phyloP scores from a whole-genome alignment of 2,329 filamentous ascomycete species.

The Penicillium sp. region DNA sequence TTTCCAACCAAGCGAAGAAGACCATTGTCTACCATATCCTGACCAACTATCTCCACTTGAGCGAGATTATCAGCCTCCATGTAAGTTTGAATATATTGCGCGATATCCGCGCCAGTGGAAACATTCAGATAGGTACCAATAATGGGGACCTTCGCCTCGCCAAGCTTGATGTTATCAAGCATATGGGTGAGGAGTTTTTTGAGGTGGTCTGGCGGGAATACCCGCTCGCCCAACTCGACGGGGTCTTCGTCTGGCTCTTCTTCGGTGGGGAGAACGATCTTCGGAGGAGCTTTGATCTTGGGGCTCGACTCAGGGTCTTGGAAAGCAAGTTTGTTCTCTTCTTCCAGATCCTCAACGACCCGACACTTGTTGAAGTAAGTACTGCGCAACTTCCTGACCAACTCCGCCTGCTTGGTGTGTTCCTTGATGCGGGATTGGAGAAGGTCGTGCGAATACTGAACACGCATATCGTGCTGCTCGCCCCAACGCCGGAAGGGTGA shows the following conservation, averaged over 20 bases:
- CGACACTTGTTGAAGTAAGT: slow-evolving; percentile 99
- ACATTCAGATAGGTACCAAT: slow-evolving; percentile 93
- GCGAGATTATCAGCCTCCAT: slow-evolving; percentile 80
- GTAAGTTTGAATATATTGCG: slow-evolving; percentile 88
- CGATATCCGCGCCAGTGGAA: slow-evolving; percentile 85
- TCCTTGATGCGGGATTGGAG: slow-evolving; percentile 86
- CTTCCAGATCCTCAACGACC: slow-evolving; percentile 90
- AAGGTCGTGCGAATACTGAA: slow-evolving; percentile 93
- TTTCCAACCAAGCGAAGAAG: slow-evolving; percentile 90
- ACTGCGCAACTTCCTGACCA: slow-evolving; percentile 87
- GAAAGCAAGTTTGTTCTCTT: slow-evolving; percentile 98
- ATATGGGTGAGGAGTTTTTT: slow-evolving; percentile 88
- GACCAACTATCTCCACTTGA: slow-evolving; percentile 90
- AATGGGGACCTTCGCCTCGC: slow-evolving; percentile 92
- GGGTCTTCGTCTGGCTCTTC: slow-evolving; percentile 72
- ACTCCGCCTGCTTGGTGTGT: slow-evolving; percentile 86
- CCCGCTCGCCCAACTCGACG: slow-evolving; percentile 85
- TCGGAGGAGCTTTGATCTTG: slow-evolving; percentile 54
- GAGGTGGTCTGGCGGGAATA: slow-evolving; percentile 78
- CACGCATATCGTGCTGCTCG: slow-evolving; percentile 84
- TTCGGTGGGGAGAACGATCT: slow-evolving; percentile 80
- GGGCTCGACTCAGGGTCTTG: slow-evolving; percentile 76
- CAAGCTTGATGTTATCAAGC: slow-evolving; percentile 79
- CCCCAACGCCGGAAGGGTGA: slow-evolving; percentile 95
- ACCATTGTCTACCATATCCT: slow-evolving; percentile 82